A percentile compares a stretch with the other conserved stretches of the same genome.
These are phyloP conservation scores for Amanita pseudoporphyria DNA, from an alignment of 768 basidiomycete species.

Conservation along the genomic window DNA sequence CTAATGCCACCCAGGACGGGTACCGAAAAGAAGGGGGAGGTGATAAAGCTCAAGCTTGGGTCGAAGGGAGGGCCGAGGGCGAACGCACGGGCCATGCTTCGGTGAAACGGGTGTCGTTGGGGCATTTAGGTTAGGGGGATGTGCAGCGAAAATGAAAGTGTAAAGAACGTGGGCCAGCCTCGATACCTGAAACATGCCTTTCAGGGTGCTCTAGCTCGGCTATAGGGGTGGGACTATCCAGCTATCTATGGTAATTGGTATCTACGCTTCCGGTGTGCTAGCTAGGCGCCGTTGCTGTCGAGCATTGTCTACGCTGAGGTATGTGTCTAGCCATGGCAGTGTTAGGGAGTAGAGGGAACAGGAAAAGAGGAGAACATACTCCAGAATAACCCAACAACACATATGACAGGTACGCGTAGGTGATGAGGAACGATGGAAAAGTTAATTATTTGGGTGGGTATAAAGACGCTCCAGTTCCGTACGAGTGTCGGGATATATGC, in stretches of 20 bases:
- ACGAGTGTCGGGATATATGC: slow-evolving; percentile 66
- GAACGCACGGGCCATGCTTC: background rate
- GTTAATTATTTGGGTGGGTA: slow-evolving; percentile 73
- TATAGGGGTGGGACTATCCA: no score
- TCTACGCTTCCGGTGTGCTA: no score
- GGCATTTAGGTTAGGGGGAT: no score
- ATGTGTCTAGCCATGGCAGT: background rate
- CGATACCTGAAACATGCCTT: no score
- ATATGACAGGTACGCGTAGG: slow-evolving; percentile 62
- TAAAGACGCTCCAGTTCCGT: slow-evolving; percentile 65
- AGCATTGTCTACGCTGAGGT: background rate
- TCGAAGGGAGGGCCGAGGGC: slow-evolving; percentile 20
- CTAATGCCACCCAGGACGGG: slow-evolving; percentile 34
- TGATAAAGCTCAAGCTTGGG: slow-evolving; percentile 29
- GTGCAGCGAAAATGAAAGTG: no score
- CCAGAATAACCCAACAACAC: slow-evolving; percentile 76
- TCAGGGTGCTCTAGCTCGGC: no score
- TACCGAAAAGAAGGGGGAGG: slow-evolving; percentile 41
- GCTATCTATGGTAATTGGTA: no score
- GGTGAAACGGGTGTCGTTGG: no score
- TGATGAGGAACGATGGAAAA: slow-evolving; percentile 72
- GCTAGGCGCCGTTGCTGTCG: background rate
- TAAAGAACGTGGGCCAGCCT: no score
- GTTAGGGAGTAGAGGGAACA: background rate
- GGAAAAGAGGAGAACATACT: slow-evolving; percentile 38